Base-by-base conservation (phyloP, 306 rosid species). In the Abrus precatorius region DNA sequence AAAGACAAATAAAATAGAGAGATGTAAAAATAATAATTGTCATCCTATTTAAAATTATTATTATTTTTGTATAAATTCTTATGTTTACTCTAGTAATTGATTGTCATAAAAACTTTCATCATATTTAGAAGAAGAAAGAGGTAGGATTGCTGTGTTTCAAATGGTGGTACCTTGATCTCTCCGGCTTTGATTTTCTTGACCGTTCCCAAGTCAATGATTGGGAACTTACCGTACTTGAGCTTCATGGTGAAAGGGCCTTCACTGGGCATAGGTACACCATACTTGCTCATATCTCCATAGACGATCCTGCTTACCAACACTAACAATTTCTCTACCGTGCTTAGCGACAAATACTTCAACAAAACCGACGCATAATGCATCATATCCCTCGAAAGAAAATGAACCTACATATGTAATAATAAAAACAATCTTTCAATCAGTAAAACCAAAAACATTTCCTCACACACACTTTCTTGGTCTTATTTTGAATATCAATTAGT, bases 241-340 rank as follows among this genome's bases (percentile, higher is more conserved):
- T 90, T 92, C 93, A 84, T 89, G 8, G 33, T 75, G 72, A 90
- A 84, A 5, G 97, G 97, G 0, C 97, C 97, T 47, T 92, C 92
- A 9, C 7, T 41, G 1, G 97, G 94, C 33, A 73, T 79, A 3
- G 43, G 80, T 28, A 92, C 75, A 5, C 97, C 95, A 44, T 89
- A 92, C 69, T 86, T 77, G 45, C 62, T 84, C 5, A 89, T 60
- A 73, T 90, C 88, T 8, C 94, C 93, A 30, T 74, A 92, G 12
- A 84, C 80, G 27, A 90, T 8, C 72, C 74, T 92, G 84, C 93
- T 86, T 0, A 65, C 72, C 47, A 89, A 27, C 29, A 80, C 84
- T 85, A 85, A 3, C 57, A 92, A 44, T 3, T 73, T 78, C 71
- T 90, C 95, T 76, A 92, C 90, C 47, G 57, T 69, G 70, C 87